Base-by-base conservation (phyloP, 345 rosid species). In the Linum tenue region DNA sequence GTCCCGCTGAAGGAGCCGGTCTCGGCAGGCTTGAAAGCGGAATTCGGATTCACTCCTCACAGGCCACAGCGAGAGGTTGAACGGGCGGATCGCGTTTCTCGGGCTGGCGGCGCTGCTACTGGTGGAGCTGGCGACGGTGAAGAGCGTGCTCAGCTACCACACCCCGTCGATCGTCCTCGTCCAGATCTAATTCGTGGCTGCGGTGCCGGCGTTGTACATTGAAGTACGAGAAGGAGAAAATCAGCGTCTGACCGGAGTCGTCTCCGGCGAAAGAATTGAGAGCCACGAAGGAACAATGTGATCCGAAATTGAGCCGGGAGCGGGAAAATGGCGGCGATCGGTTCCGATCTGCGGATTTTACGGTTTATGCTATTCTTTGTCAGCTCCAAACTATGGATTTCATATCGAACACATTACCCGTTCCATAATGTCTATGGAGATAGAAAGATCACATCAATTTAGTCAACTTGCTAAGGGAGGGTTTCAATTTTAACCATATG, bases 101-200 rank as follows among this genome's bases (percentile, higher is more conserved):
- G 99, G 96, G 64, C 64, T 90, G 4, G 22, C 79, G 66, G 97
- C 96, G n/a, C 65, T 92, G 76, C 43, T 94, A 67, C 69, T 89
- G 68, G 96, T 86, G 62, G 97, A 94, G 85, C 74, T 94, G 31
- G 97, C 89, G 39, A 86, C 99, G 59, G 99, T 97, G 59, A 86
- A 88, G 77, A 79, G 92, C 31, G 87, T 90, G 63, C 73, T 94
- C 59, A 79, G 76, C 63, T 90, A 86, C 67, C 97, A 94, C 68
- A 79, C 96, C 40, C 95, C 89, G 51, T 74, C 95, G 51, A 81
- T 86, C 40, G 81, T 92, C 65, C 72, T 85, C 9, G 70, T 81
- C 72, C 96, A 90, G 79, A 65, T 85, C 4, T 92, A 92, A 64
- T 86, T 86, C 37, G 81, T 86, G 59, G 92, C 86, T 16, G 88